A percentile compares a stretch with the other conserved stretches of the same genome.
These are phyloP conservation scores for Cynara cardunculus DNA, from an alignment of 129 eudicot genomes.

Conservation along the genomic window DNA sequence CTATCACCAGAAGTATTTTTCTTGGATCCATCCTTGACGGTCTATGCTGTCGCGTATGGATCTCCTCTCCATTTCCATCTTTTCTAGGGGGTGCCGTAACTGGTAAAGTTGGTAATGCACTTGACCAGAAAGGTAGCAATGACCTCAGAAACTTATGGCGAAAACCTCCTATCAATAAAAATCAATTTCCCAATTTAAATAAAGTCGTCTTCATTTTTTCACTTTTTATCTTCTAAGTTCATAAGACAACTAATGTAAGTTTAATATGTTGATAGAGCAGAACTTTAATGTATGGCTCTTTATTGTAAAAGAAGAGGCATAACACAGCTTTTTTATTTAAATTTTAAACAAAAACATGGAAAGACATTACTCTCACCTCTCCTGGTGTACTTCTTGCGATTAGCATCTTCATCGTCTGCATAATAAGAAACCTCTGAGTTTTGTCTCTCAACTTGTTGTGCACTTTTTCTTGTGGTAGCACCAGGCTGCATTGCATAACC, in stretches of 20 bases:
- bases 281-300: background rate
- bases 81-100: conserved; percentile 85
- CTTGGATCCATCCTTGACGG: conserved; percentile 95
- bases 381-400: conserved; percentile 72
- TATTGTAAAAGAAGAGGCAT: too few relatives aligned
- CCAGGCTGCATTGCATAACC: conserved; percentile 55
- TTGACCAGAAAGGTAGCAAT: conserved; percentile 94
- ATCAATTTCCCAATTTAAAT: background rate
- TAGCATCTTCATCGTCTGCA: conserved; percentile 90
- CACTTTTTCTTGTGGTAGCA: conserved; percentile 80
- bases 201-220: background rate
- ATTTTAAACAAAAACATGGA: background rate
- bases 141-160: conserved; percentile 79
- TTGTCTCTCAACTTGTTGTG: conserved; percentile 68
- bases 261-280: background rate
- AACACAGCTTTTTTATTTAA: too few relatives aligned
- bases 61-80: conserved; percentile 65
- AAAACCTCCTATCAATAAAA: conserved; percentile 48
- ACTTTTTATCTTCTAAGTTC: background rate
- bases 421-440: conserved; percentile 81
- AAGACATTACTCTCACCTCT: conserved; percentile 48
- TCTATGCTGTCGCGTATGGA: conserved; percentile 59
- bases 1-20: conserved; percentile 79
- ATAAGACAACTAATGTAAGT: background rate
- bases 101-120: conserved; percentile 87